Conservation (phyloP, 139 green algal genomes). For the Chlamydomonas sphaeroides region DNA sequence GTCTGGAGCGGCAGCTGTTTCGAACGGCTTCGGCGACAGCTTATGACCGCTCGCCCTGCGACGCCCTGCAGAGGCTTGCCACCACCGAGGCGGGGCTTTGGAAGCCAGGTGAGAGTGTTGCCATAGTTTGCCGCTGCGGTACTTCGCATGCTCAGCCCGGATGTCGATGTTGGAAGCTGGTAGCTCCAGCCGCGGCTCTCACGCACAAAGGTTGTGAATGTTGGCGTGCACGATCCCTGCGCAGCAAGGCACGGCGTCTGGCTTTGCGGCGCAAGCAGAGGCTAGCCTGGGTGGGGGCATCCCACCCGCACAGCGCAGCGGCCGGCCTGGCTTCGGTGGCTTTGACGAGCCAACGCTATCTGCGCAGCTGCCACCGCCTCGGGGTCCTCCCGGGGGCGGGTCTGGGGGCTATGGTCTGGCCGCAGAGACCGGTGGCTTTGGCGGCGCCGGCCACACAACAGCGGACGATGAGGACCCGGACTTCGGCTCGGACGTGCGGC, state of each 20-base stretch:
- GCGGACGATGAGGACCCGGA: background rate
- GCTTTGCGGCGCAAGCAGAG: background rate
- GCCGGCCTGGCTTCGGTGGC: background rate
- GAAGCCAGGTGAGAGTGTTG: background rate
- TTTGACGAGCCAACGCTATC: background rate
- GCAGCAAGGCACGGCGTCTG: background rate
- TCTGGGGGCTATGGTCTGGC: background rate
- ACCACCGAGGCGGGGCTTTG: background rate
- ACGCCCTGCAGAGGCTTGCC: background rate
- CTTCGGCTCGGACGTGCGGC: background rate
- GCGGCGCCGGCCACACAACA: background rate
- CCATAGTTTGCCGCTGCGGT: background rate
- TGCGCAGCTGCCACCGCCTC: background rate
- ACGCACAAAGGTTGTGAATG: too few relatives aligned
- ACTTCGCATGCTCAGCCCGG: background rate
- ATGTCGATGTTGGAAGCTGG: too few relatives aligned
- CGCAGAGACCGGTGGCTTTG: background rate
- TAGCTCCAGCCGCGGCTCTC: too few relatives aligned
- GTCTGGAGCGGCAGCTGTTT: background rate
- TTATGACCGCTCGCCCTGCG: background rate
- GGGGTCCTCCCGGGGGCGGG: background rate
- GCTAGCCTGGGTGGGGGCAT: slow-evolving; percentile 20
- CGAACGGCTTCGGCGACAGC: background rate
- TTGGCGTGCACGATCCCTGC: too few relatives aligned
- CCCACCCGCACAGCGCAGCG: background rate